phyloP scores from a whole-genome alignment of 2,329 filamentous ascomycete genomes.

The Grosmannia penicillata region DNA sequence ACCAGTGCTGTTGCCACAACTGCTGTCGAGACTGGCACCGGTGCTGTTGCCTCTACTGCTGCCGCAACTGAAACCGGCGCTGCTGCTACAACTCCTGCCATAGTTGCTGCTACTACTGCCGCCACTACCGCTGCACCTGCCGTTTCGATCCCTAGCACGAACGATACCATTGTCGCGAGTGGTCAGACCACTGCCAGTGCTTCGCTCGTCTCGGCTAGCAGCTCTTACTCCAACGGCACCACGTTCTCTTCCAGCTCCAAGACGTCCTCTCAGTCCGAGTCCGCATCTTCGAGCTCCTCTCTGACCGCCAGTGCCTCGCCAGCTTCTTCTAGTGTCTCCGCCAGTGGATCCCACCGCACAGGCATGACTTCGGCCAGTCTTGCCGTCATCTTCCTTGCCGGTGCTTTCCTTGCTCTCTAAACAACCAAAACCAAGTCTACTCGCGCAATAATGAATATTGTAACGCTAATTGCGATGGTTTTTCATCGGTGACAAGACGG shows the following conservation, averaged over 20 bases:
- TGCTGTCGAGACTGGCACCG: neutral
- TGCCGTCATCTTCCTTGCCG: conserved; percentile 15
- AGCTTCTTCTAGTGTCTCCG: conserved; percentile 12
- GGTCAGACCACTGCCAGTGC: no score
- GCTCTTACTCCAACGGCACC: neutral
- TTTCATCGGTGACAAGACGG: no score
- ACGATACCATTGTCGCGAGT: neutral
- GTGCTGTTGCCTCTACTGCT: neutral
- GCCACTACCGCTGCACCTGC: neutral
- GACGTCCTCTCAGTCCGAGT: neutral
- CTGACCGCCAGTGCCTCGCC: conserved; percentile 12
- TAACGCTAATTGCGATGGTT: no score
- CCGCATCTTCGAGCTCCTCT: no score
- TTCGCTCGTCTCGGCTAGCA: no score
- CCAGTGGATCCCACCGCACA: conserved; percentile 17
- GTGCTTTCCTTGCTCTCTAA: conserved; percentile 21
- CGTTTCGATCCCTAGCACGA: neutral
- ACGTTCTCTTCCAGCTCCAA: no score
- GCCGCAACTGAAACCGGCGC: neutral
- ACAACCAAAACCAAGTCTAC: no score
- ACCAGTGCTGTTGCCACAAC: neutral
- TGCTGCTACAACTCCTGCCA: neutral
- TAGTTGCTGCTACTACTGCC: neutral
- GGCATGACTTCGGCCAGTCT: conserved; percentile 19
- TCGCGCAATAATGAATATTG: no score